Base-by-base conservation (phyloP, 2,329 filamentous ascomycete genomes). In the Fusarium nanum region DNA sequence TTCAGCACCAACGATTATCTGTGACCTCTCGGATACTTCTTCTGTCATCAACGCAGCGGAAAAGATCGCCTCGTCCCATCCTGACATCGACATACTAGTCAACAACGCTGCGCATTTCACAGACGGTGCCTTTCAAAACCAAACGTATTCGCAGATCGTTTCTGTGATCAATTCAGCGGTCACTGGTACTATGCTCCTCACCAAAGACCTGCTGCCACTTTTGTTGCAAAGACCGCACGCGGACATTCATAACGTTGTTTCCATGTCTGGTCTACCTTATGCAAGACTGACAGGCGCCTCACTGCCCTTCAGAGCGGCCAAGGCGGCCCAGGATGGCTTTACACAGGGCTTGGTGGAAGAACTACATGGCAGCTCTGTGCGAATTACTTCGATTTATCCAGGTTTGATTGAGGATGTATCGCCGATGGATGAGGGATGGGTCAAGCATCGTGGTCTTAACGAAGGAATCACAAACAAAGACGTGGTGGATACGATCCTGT, bases 121-220 rank as follows among this genome's bases (percentile, higher is more conserved):
- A 0, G 41, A 46, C 7, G 56, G 56, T 0, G 23, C 14, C 5
- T 60, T 60, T 16, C 30, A 56, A 2, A 40, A 25, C 10, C 56
- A 60, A 13, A 30, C 12, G 28, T 30, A 30, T 30, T 30, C 28
- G 9, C 50, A 60, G 30, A 46, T 60, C 10, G 5, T 20, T 11
- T 60, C 56, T 4, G 50, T 60, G 1, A 30, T 60, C 6, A 56
- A 32, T 25, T 60, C 56, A 2, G 41, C 50, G 1, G 52, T 60
- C 25, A 60, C 50, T 5, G 56, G 56, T 2, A 60, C 56, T 23
- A 46, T 60, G n/a, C 5, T 60, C n/a, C 32, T 60, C 3, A 60
- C 56, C 0, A 25, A 32, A 0, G 28, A 56, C 7, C 30, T 60
- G 5, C 6, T 60, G 4, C 52, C 56, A 0, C 6, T 60, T 0